phyloP scores from a whole-genome alignment of 1,284 basidiomycete genomes.

The Irpex sp. region DNA sequence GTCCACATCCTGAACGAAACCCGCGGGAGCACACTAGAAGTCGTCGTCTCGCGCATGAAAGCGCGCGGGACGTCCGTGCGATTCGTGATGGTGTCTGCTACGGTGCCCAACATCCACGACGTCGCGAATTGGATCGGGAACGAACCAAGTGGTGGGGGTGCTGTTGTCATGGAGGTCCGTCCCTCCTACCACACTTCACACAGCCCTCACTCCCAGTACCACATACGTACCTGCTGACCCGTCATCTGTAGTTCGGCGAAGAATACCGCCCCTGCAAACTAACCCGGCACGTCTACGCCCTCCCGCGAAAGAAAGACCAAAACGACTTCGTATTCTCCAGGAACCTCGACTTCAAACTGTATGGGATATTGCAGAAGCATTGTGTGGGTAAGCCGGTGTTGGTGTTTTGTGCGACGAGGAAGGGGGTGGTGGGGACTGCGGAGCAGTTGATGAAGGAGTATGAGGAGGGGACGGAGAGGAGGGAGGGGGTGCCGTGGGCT shows the following conservation, averaged over 20 bases:
- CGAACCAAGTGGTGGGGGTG: conserved; percentile 39
- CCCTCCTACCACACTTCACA: no score
- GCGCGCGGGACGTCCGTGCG: conserved; percentile 63
- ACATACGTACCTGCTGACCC: no score
- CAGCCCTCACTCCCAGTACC: no score
- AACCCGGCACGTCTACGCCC: conserved; percentile 62
- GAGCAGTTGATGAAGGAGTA: conserved; percentile 72
- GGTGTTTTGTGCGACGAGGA: conserved; percentile 83
- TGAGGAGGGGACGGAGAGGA: conserved; percentile 45
- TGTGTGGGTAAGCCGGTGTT: conserved; percentile 75
- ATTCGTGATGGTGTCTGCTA: conserved; percentile 89
- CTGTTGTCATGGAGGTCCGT: conserved; percentile 67
- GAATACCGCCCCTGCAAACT: conserved; percentile 85
- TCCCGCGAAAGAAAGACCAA: conserved; percentile 49
- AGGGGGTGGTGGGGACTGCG: conserved; percentile 74
- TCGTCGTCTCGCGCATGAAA: conserved; percentile 91
- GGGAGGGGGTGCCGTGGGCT: conserved; percentile 59
- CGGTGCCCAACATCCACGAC: conserved; percentile 90
- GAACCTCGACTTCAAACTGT: conserved; percentile 73
- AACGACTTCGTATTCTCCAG: conserved; percentile 82
- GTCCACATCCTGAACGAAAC: conserved; percentile 90
- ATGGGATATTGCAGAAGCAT: conserved; percentile 62
- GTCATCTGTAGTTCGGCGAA: conserved; percentile 93
- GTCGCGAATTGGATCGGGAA: conserved; percentile 86
- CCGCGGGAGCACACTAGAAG: conserved; percentile 89